Evolutionary conservation across 176 grass and related monocot genomes (phyloP).

Genomic region (Eleusine indica): DNA sequence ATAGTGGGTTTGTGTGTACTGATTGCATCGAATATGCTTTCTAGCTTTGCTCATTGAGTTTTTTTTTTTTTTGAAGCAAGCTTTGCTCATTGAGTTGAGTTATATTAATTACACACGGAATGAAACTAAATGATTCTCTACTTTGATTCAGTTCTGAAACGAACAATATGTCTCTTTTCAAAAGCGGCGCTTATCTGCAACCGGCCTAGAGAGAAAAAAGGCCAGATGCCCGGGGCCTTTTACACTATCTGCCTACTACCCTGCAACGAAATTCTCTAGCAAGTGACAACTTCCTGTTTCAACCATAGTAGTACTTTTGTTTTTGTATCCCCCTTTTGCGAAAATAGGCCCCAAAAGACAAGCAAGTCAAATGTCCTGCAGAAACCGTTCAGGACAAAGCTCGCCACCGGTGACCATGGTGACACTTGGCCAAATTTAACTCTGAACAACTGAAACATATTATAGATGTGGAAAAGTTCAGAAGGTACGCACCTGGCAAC

Average conservation of each 20-base stretch:
- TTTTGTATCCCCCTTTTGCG: not conserved
- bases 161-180: slow-evolving; percentile 16
- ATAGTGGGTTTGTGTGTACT: not conserved
- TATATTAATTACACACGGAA: not conserved
- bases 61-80: not conserved
- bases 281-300: not conserved
- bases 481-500: slow-evolving; percentile 61
- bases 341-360: not conserved
- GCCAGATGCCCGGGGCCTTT: slow-evolving; percentile 36
- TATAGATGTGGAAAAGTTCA: not conserved
- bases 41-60: not conserved
- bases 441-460: not conserved
- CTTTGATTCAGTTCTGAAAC: not conserved
- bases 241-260: slow-evolving; percentile 3
- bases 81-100: not conserved
- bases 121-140: not conserved
- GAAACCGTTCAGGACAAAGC: not conserved
- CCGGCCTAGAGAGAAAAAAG: slow-evolving; percentile 65
- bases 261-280: slow-evolving; percentile 22
- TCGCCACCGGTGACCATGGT: no score
- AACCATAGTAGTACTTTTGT: not conserved
- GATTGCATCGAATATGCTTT: not conserved
- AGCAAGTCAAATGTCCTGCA: not conserved
- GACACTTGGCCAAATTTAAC: not conserved
- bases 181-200: slow-evolving; percentile 55